A percentile compares a stretch with the other conserved stretches of the same genome.
Evolutionary conservation across 495 filamentous ascomycete genomes (phyloP).

Genomic region (Baudoinia panamericana): DNA sequence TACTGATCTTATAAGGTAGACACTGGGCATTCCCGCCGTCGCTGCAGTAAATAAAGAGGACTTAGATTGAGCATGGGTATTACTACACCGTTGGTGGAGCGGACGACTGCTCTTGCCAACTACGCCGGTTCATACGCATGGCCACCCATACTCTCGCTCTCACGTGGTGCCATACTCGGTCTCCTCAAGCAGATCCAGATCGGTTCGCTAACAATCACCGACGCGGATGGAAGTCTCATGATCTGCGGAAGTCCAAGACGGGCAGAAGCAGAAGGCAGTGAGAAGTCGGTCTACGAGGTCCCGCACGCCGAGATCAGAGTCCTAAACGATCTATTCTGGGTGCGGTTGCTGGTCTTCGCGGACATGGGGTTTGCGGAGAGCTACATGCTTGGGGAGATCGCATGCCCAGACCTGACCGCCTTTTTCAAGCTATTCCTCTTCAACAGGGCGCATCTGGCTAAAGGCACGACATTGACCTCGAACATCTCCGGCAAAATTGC

Average conservation of each 20-base stretch:
- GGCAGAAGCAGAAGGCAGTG: slow-evolving; percentile 3
- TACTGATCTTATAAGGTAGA: no score
- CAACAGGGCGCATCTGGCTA: slow-evolving; percentile 43
- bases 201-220: slow-evolving; percentile 32
- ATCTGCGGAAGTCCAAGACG: slow-evolving; percentile 27
- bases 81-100: slow-evolving; percentile 17
- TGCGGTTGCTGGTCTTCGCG: slow-evolving; percentile 48
- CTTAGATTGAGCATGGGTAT: no score
- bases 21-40: no score
- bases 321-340: slow-evolving; percentile 50
- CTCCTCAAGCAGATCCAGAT: slow-evolving; percentile 30
- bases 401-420: slow-evolving; percentile 45
- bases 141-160: slow-evolving; percentile 33
- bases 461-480: slow-evolving; percentile 47
- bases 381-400: slow-evolving; percentile 57
- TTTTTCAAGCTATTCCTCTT: slow-evolving; percentile 60
- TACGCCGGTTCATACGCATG: slow-evolving; percentile 29
- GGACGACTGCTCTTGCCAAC: slow-evolving; percentile 20
- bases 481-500: slow-evolving; percentile 38
- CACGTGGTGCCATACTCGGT: slow-evolving; percentile 28
- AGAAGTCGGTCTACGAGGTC: slow-evolving; percentile 17
- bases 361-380: slow-evolving; percentile 66
- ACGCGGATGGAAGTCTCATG: slow-evolving; percentile 28
- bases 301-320: slow-evolving; percentile 37
- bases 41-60: no score